Conservation (phyloP, 2,329 filamentous ascomycete genomes). For the Monosporascus sp. region DNA sequence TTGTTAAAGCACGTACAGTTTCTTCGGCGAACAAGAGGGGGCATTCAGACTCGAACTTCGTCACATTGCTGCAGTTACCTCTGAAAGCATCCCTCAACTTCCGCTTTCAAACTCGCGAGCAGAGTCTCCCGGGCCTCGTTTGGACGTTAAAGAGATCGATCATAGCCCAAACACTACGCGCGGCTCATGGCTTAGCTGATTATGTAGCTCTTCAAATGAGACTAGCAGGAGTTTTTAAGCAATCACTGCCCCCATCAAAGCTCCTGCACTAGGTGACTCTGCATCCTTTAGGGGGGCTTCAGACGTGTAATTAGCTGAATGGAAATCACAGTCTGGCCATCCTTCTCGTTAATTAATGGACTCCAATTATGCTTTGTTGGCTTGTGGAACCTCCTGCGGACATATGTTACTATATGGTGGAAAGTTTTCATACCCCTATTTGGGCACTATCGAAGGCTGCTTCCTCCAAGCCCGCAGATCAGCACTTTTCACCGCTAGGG, state of each 20-base stretch:
- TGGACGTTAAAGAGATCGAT: background rate
- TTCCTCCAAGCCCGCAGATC: too few relatives aligned
- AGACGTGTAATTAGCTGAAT: too few relatives aligned
- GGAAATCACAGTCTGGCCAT: too few relatives aligned
- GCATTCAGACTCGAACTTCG: slow-evolving; percentile 54
- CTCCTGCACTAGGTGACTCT: background rate
- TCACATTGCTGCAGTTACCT: slow-evolving; percentile 44
- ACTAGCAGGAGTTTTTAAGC: background rate
- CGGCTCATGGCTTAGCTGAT: background rate
- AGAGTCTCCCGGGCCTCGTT: background rate
- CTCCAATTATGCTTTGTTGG: too few relatives aligned
- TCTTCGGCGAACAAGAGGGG: slow-evolving; percentile 70
- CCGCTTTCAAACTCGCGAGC: background rate
- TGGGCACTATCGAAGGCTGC: too few relatives aligned
- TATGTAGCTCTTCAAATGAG: background rate
- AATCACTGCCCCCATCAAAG: too few relatives aligned
- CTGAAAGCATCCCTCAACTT: background rate
- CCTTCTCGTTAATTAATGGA: too few relatives aligned
- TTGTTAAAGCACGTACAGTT: slow-evolving; percentile 42
- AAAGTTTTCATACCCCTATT: too few relatives aligned
- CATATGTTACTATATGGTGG: too few relatives aligned
- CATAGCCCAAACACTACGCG: background rate
- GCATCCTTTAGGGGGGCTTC: background rate
- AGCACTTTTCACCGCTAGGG: too few relatives aligned
- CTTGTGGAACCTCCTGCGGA: too few relatives aligned